Percentiles rank a stretch among this genome's conserved stretches.
phyloP scores from a whole-genome alignment of 139 green algal genomes.

The Pseudopediastrum boryanum region DNA sequence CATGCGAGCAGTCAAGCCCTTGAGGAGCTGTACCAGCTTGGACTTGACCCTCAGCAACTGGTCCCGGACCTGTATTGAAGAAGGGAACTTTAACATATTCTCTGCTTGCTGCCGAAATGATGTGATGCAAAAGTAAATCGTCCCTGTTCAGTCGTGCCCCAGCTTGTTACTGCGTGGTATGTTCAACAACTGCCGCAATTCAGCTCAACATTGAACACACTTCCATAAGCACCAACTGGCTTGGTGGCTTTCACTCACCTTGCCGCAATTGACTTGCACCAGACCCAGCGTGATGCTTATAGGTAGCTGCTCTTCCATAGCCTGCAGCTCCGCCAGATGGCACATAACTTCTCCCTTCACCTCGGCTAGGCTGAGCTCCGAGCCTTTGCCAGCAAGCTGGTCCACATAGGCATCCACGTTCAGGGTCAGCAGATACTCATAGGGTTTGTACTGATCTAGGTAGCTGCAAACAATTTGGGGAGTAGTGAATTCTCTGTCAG shows the following conservation, averaged over 20 bases:
- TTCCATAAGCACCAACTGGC: too few relatives aligned
- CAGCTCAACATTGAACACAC: too few relatives aligned
- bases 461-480: slow-evolving; percentile 13
- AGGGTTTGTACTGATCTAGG: slow-evolving; percentile 10
- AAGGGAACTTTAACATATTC: too few relatives aligned
- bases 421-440: slow-evolving; percentile 62
- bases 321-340: slow-evolving; percentile 51
- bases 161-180: too few relatives aligned
- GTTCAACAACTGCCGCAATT: too few relatives aligned
- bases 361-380: slow-evolving; percentile 64
- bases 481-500: too few relatives aligned
- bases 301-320: slow-evolving; percentile 59
- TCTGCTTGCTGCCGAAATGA: too few relatives aligned
- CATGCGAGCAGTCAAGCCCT: slow-evolving; percentile 56
- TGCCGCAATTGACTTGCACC: slow-evolving; percentile 55
- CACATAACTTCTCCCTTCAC: slow-evolving; percentile 58
- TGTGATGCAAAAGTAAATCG: too few relatives aligned
- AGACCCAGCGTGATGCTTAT: slow-evolving; percentile 59
- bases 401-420: slow-evolving; percentile 64
- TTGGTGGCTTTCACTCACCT: too few relatives aligned
- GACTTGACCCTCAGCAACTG: slow-evolving; percentile 72
- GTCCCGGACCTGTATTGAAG: slow-evolving; percentile 59
- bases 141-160: too few relatives aligned
- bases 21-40: slow-evolving; percentile 66
- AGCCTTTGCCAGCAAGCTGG: slow-evolving; percentile 50